Percentiles rank a stretch among this genome's conserved stretches.
Evolutionary conservation across 1,284 basidiomycete genomes (phyloP).

Genomic region (Afroboletus lepidellus): DNA sequence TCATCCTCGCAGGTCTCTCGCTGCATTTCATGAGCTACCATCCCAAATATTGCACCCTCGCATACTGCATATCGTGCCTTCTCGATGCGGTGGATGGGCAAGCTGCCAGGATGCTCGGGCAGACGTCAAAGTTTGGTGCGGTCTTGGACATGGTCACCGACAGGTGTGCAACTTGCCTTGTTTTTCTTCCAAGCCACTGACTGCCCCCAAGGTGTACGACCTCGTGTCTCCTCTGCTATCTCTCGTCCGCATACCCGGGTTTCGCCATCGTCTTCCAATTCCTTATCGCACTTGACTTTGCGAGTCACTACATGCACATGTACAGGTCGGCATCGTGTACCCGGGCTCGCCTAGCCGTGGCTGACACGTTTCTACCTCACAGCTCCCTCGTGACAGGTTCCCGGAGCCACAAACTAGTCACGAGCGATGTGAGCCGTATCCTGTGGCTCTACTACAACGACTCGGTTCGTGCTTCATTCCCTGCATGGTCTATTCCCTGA

Average conservation of each 20-base stretch:
- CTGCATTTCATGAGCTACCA: slow-evolving; percentile 94
- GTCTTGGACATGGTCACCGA: slow-evolving; percentile 99
- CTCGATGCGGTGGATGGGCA: slow-evolving; percentile 96
- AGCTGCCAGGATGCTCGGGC: slow-evolving; percentile 86
- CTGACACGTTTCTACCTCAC: slow-evolving; percentile 9
- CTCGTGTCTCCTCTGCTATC: slow-evolving; percentile 91
- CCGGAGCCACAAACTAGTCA: slow-evolving; percentile 89
- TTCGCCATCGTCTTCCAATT: slow-evolving; percentile 89
- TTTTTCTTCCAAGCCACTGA: neutral
- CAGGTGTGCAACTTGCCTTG: slow-evolving; percentile 50
- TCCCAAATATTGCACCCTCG: slow-evolving; percentile 88
- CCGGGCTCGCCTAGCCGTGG: neutral
- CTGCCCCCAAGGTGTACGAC: slow-evolving; percentile 82
- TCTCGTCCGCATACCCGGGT: slow-evolving; percentile 84
- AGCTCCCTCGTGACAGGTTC: slow-evolving; percentile 95
- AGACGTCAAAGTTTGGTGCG: slow-evolving; percentile 95
- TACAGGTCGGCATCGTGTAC: slow-evolving; percentile 69
- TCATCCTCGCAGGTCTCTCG: slow-evolving; percentile 88
- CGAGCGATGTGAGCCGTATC: slow-evolving; percentile 88
- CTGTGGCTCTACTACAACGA: slow-evolving; percentile 94
- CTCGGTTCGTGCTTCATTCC: slow-evolving; percentile 48
- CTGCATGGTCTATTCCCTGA: slow-evolving; percentile 4
- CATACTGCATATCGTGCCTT: slow-evolving; percentile 91
- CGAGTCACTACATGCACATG: slow-evolving; percentile 99
- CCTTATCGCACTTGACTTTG: slow-evolving; percentile 96